Conservation (phyloP, 192 early-diverging fungal genomes). For the Coemansia sp. region DNA sequence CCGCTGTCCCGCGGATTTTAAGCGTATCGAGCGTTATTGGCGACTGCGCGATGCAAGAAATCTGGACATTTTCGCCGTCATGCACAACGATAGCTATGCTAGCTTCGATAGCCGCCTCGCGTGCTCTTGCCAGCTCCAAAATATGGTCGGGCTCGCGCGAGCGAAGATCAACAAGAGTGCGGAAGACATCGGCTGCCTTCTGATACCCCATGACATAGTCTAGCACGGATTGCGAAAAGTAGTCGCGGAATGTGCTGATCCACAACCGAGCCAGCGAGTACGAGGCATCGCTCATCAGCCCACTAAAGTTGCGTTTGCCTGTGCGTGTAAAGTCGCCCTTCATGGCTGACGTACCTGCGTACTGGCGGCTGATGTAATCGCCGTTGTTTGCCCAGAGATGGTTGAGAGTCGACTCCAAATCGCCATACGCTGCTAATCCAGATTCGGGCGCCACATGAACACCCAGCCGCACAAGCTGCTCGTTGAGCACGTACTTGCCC, state of each 20-base stretch:
- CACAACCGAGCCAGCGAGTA: constrained; percentile 73
- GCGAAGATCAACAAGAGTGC: constrained; percentile 39
- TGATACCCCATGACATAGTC: constrained; percentile 42
- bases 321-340: constrained; percentile 77
- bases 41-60: constrained; percentile 64
- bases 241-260: constrained; percentile 71
- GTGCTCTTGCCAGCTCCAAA: constrained; percentile 13
- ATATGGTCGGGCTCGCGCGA: constrained; percentile 44
- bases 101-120: constrained; percentile 49
- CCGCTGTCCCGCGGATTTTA: constrained; percentile 49
- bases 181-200: constrained; percentile 29
- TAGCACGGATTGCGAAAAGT: constrained; percentile 58
- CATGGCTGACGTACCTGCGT: constrained; percentile 74
- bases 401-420: constrained; percentile 65
- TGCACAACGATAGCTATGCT: constrained; percentile 62
- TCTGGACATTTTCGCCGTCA: constrained; percentile 56
- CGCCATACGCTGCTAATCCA: constrained; percentile 59
- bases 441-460: constrained; percentile 62
- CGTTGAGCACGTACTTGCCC: constrained; percentile 59
- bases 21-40: constrained; percentile 51
- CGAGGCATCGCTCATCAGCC: constrained; percentile 71
- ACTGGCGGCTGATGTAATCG: constrained; percentile 71
- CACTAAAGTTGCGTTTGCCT: constrained; percentile 69
- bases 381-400: constrained; percentile 79
- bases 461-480: constrained; percentile 65